phyloP scores from a whole-genome alignment of 2,329 filamentous ascomycete genomes.

The Hypoxylon sp. region DNA sequence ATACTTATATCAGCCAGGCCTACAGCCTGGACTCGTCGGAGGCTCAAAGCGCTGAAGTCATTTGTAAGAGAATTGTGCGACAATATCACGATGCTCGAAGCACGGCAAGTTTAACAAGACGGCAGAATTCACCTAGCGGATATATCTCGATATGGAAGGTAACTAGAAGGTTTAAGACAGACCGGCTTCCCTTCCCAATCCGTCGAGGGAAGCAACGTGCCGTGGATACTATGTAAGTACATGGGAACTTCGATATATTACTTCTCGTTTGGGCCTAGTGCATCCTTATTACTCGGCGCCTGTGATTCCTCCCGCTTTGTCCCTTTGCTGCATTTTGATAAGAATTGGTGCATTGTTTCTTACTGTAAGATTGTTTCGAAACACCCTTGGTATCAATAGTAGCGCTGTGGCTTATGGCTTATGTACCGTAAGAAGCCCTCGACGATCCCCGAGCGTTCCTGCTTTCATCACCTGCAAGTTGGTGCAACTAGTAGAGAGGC shows the following conservation, averaged over 20 bases:
- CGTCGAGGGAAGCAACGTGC: conserved; percentile 35
- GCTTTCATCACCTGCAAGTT: conserved; percentile 34
- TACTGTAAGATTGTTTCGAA: conserved; percentile 3
- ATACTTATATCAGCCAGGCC: background rate
- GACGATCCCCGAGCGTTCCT: conserved; percentile 31
- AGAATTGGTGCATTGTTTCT: conserved; percentile 4
- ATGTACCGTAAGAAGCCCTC: conserved; percentile 9
- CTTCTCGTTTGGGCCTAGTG: conserved; percentile 30
- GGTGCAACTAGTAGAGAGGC: conserved; percentile 26
- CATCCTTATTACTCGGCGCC: conserved; percentile 11
- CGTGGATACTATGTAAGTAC: conserved; percentile 26
- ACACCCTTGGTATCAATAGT: conserved; percentile 1
- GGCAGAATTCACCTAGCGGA: conserved; percentile 32
- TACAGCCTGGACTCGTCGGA: background rate
- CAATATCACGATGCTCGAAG: conserved; percentile 9
- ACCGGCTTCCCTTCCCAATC: conserved; percentile 39
- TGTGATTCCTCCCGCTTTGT: conserved; percentile 5
- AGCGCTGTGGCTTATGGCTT: background rate
- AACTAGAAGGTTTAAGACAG: conserved; percentile 22
- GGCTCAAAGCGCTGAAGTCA: conserved; percentile 12
- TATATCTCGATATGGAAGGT: conserved; percentile 40
- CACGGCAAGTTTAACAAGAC: conserved; percentile 8
- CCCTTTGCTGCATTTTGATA: conserved; percentile 15
- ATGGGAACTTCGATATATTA: conserved; percentile 30
- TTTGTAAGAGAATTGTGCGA: conserved; percentile 10